Evolutionary conservation across 164 flowering plant genomes (phyloP), one percentile per base, ranked within the genome.

Genomic region (Piper longum): DNA sequence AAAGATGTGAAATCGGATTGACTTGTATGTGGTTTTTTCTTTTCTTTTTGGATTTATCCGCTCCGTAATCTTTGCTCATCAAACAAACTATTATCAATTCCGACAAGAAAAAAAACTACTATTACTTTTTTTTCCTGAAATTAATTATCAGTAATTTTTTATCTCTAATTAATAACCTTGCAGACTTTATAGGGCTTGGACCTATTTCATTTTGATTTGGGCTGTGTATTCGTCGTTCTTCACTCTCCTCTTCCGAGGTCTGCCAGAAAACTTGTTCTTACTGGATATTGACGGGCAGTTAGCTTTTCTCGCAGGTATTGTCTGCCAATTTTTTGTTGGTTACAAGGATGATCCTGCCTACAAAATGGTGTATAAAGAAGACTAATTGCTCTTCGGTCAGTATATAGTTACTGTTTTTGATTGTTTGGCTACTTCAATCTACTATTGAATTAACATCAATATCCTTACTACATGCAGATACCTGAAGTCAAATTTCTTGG

Each of bases 221-320:
- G 97, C 99, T 41, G 41, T 88, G 0, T 90, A 93, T 77, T 93
- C 99, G 0, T 88, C 97, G 7, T 82, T 83, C 79, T 90, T 93
- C 76, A 93, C 99, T 2, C 99, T 2, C 99, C 99, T 93, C 84
- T 88, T 93, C 79, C 74, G 91, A 61, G 99, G 99, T 43, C 74
- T 93, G 61, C 92, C 95, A 1, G 64, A 79, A 68, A 70, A 79
- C 56, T 81, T 93, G 18, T 76, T 81, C 60, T 69, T 84, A 41
- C 76, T 93, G 42, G 99, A 93, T 78, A 80, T 88, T 45, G 79
- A 67, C 41, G 95, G 89, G 57, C 97, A 90, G 73, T 19, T 82
- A 4, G 91, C 95, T 60, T 93, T 93, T 71, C 72, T 93, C 14
- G 0, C 84, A 14, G 99, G 88, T 79, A 87, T 90, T 57, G 60